Base-by-base conservation (phyloP, 2,329 filamentous ascomycete species). In the Teratosphaeria viscida region DNA sequence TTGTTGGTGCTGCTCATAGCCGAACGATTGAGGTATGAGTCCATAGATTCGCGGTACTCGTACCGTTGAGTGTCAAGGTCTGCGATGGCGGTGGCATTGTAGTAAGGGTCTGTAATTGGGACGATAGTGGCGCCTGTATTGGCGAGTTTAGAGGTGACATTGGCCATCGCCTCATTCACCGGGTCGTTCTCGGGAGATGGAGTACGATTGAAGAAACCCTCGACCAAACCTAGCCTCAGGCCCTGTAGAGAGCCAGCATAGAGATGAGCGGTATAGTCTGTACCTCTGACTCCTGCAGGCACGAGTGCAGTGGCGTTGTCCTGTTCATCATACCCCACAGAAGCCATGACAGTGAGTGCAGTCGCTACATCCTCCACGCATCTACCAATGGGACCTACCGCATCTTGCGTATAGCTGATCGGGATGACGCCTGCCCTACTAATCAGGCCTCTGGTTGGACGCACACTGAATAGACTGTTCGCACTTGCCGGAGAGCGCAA, bases 401-500 rank as follows among this genome's bases (percentile, higher is more conserved):
- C 66, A 52, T 72, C 71, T 53, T 71, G 70, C 3, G 68, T 69
- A 29, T 70, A 70, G 8, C 65, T 68, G 47, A 70, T 68, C 11
- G 70, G 70, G n/a, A 72, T 68, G 2, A 73, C 62, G 2, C 69
- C 62, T 52, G 60, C 60, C 23, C 70, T 60, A 16, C 63, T 66
- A 26, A 71, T 67, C 12, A 73, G 60, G 6, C 70, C 70, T 52
- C 69, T 55, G 1, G 69, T 71, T 2, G 84, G 84, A 26, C 84
- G 74, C 57, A 85, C 77, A 62, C 83, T 84, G 62, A 83, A 83
- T 23, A 86, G 72, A 12, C 77, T 79, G 62, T 84, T 85, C 2
- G 83, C 83, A 52, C 79, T 83, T 12, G 84, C 84, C 0, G 84
- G 84, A 58, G 80, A 85, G 16, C 82, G 76, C 8, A 86, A 71